Base-by-base conservation (phyloP, 1,284 basidiomycete species). In the Cronartium quercuum region DNA sequence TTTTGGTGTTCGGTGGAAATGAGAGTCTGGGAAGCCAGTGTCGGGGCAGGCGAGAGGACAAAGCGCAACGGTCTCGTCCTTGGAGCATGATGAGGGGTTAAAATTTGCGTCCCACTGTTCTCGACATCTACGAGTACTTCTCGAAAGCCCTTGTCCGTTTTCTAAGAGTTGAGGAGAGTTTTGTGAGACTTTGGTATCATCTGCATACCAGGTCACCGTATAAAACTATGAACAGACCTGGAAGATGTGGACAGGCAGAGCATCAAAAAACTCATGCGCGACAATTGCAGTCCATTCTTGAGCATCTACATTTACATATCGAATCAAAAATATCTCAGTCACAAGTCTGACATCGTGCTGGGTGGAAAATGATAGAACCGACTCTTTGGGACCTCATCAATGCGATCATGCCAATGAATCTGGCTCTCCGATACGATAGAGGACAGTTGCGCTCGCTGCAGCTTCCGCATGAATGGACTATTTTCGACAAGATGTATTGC, bases 261-360 rank as follows among this genome's bases (percentile, higher is more conserved):
- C 95, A 80, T 98, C 96, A 77, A 99, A 98, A 83, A 98, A 97
- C 81, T 98, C 96, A 81, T 98, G 95, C 0, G 95, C 96, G 6
- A 97, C 83, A 24, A 96, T 82, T 84, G 97, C 88, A 0, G 93
- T 96, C 82, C 89, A 98, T 55, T 83, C 84, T 18, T 87, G 85
- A 40, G 84, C 81, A 75, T 65, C 71, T 35, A 7, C 0, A 21
- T n/a, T n/a, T n/a, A n/a, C n/a, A n/a, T n/a, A n/a, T n/a, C n/a
- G n/a, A n/a, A n/a, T n/a, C n/a, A n/a, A n/a, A n/a, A n/a, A n/a
- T n/a, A n/a, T n/a, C n/a, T n/a, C n/a, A n/a, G n/a, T n/a, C n/a
- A n/a, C n/a, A n/a, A n/a, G n/a, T n/a, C n/a, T n/a, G n/a, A n/a
- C n/a, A n/a, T n/a, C n/a, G n/a, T n/a, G n/a, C n/a, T n/a, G n/a